A percentile compares a stretch with the other conserved stretches of the same genome.
phyloP scores from a whole-genome alignment of 441 rosid species.

The Populus hybrid region DNA sequence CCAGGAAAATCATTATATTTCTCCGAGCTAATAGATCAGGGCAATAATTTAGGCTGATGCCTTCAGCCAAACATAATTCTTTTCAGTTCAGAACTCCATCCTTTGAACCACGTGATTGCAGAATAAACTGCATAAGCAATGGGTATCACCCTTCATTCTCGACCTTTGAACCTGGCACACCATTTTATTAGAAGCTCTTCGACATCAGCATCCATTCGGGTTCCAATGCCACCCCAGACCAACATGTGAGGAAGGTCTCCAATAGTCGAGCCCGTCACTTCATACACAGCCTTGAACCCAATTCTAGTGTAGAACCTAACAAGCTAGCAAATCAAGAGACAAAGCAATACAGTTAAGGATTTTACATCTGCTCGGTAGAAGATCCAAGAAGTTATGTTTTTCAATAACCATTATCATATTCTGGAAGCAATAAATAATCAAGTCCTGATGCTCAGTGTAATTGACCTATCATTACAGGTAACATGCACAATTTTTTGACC shows the following conservation, averaged over 20 bases:
- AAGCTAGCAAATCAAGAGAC: slow-evolving; percentile 37
- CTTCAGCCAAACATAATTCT: background rate
- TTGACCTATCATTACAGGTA: background rate
- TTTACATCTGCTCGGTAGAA: background rate
- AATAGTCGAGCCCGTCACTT: slow-evolving; percentile 71
- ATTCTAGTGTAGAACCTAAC: slow-evolving; percentile 78
- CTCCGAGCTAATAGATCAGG: background rate
- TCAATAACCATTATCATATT: slow-evolving; percentile 1
- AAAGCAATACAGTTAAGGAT: background rate
- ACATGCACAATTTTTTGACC: background rate
- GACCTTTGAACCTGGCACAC: slow-evolving; percentile 54
- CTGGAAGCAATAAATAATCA: background rate
- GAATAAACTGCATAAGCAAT: background rate
- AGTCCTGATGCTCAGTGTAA: background rate
- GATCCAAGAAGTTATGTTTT: background rate
- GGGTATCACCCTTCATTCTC: slow-evolving; percentile 18
- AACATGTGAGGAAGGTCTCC: slow-evolving; percentile 80
- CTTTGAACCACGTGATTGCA: background rate
- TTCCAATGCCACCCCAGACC: slow-evolving; percentile 93
- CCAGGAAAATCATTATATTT: background rate
- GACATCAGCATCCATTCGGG: slow-evolving; percentile 81
- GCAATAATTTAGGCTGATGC: background rate
- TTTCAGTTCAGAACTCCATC: background rate
- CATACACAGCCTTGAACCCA: slow-evolving; percentile 65
- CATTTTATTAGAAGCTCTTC: slow-evolving; percentile 63